Base-by-base conservation (phyloP, 2,329 filamentous ascomycete species). In the Hirsutella minnesotensis region DNA sequence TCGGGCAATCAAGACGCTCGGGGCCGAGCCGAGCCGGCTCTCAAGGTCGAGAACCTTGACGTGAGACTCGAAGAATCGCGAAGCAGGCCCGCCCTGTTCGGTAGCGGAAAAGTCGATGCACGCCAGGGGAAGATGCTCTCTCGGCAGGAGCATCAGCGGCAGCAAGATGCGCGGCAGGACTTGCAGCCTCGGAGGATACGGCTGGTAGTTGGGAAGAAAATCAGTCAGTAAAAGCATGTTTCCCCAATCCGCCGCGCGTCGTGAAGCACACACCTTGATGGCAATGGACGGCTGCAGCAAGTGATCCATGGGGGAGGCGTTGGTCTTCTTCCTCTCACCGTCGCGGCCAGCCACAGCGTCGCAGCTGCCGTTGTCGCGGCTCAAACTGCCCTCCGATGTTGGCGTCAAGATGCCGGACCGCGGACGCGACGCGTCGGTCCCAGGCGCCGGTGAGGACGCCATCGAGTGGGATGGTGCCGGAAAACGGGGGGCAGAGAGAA, bases 11-110 rank as follows among this genome's bases (percentile, higher is more conserved):
- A 86, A 68, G 15, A 85, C 64, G 45, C 70, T 72, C 13, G 72
- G 66, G 10, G 62, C 60, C 18, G 65, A 69, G 45, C 71, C 72
- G 51, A 77, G 68, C n/a, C 75, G 76, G 42, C 67, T 72, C 59
- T 79, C 76, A 34, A 78, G 68, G 47, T 83, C 79, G 46, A 84
- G 63, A 44, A 80, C 74, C 48, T 75, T 74, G 51, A 83, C 69
- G 48, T 72, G 68, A 8, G 76, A 75, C 51, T 80, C 75, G 55
- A 77, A 83, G 38, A 74, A 67, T 40, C 73, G 73, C 39, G 70
- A 72, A 20, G 64, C 65, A 13, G 71, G 65, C 19, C 78, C 65
- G 18, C 70, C 69, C 49, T 67, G 69, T 31, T 65, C 64, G 9
- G 70, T 69, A 10, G 66, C 60, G 19, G 65, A 58, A 33, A 79